These are phyloP conservation scores for Amanita molliuscula DNA, from an alignment of 768 basidiomycete genomes.

Conservation along the genomic window DNA sequence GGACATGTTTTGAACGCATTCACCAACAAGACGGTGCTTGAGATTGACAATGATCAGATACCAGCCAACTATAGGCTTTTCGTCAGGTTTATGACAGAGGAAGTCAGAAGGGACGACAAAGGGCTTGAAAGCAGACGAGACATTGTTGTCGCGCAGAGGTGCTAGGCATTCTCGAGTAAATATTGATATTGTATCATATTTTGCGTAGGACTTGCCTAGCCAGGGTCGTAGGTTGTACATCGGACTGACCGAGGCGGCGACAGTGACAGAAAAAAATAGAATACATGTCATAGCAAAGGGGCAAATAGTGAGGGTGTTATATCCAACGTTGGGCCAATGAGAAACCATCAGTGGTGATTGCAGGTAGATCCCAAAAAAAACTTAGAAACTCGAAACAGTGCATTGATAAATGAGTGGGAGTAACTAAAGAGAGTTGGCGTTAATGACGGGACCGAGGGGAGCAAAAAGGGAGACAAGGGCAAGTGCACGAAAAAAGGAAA, in stretches of 20 bases:
- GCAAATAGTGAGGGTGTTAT: constrained; percentile 3
- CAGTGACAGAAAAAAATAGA: background rate
- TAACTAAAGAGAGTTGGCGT: background rate
- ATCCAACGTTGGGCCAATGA: background rate
- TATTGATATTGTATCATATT: constrained; percentile 9
- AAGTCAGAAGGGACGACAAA: constrained; percentile 41
- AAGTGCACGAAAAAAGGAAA: background rate
- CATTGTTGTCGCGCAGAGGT: constrained; percentile 14
- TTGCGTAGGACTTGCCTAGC: constrained; percentile 5
- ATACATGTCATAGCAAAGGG: constrained; percentile 1
- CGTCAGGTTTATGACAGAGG: constrained; percentile 43
- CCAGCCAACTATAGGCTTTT: constrained; percentile 33
- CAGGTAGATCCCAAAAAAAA: background rate
- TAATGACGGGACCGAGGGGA: background rate
- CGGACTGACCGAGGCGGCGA: constrained; percentile 2
- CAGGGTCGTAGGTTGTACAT: constrained; percentile 5
- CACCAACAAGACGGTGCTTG: constrained; percentile 41
- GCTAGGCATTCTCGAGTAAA: constrained; percentile 1
- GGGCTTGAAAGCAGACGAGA: constrained; percentile 11
- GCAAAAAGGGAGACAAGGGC: background rate
- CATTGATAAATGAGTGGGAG: background rate
- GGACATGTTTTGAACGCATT: constrained; percentile 31
- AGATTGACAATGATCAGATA: constrained; percentile 22
- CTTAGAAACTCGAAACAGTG: background rate
- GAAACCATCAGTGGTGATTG: background rate